Conservation (phyloP, 352 stramenopile species). For the Phytophthora sp. region DNA sequence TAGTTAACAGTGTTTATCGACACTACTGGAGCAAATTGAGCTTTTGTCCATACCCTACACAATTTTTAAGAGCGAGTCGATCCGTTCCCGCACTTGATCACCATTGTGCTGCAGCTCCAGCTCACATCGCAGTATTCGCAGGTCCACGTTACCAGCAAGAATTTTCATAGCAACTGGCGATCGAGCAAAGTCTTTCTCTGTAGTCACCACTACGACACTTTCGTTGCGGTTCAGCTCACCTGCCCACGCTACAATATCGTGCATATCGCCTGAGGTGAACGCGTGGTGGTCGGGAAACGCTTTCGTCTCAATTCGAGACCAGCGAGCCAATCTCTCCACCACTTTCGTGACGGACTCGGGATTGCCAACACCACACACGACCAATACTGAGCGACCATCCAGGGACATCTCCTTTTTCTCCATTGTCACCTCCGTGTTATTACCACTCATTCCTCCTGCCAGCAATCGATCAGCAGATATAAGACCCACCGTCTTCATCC, state of each 20-base stretch:
- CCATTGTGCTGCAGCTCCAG: conserved; percentile 46
- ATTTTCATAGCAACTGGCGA: conserved; percentile 23
- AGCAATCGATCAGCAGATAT: conserved; percentile 15
- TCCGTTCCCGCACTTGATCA: conserved; percentile 13
- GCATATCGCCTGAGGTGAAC: conserved; percentile 48
- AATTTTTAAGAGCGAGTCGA: conserved; percentile 3
- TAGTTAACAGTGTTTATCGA: too few relatives aligned
- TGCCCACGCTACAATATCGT: conserved; percentile 30
- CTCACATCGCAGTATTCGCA: conserved; percentile 47
- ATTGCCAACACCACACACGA: conserved; percentile 75
- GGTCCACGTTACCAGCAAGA: conserved; percentile 24
- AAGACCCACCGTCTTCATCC: conserved; percentile 51
- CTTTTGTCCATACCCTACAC: too few relatives aligned
- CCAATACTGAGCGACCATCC: conserved; percentile 34
- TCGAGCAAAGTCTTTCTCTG: conserved; percentile 68
- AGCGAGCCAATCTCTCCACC: conserved; percentile 42
- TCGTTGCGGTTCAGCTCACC: conserved; percentile 21
- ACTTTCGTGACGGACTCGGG: conserved; percentile 59
- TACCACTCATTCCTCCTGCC: not conserved
- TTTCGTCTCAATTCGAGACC: conserved; percentile 43
- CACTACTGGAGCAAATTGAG: too few relatives aligned
- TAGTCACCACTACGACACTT: conserved; percentile 59
- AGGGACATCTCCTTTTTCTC: not conserved
- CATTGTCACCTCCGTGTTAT: not conserved
- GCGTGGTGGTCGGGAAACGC: conserved; percentile 69